Conservation (phyloP, 345 rosid genomes). For the Aquilaria yunnanensis region DNA sequence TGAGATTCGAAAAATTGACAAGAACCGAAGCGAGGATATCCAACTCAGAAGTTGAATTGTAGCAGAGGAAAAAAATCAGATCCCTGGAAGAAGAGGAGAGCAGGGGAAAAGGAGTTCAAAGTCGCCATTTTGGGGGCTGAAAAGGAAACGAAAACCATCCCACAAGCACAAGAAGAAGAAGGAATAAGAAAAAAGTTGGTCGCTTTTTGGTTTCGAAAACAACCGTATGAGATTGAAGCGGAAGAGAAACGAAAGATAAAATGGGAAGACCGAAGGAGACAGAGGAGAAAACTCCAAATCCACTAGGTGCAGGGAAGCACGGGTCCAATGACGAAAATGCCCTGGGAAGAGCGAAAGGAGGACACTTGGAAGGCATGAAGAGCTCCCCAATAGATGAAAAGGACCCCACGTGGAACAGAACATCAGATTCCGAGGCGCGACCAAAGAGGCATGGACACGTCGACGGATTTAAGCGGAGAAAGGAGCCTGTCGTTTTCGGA, state of each 20-base stretch:
- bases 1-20: not conserved
- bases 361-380: constrained; percentile 36
- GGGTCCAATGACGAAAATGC: constrained; percentile 1
- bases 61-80: constrained; percentile 8
- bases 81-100: constrained; percentile 6
- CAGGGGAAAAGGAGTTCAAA: constrained; percentile 12
- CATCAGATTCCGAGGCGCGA: constrained; percentile 25
- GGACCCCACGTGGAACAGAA: constrained; percentile 23
- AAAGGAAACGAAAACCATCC: not conserved
- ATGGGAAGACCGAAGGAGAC: not conserved
- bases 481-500: constrained; percentile 8
- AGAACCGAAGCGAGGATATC: constrained; percentile 14
- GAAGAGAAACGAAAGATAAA: constrained; percentile 10
- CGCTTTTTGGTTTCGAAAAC: too few relatives aligned
- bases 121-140: constrained; percentile 11
- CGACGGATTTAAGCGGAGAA: constrained; percentile 7
- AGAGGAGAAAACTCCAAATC: not conserved
- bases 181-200: not conserved
- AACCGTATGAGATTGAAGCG: not conserved
- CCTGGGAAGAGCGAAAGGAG: not conserved
- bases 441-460: constrained; percentile 23
- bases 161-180: not conserved
- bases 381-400: not conserved
- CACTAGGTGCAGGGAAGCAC: not conserved
- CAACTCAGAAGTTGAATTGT: constrained; percentile 7